Evolutionary conservation across 2,329 filamentous ascomycete species (phyloP).

Genomic region (Penicillium brevicompactum): DNA sequence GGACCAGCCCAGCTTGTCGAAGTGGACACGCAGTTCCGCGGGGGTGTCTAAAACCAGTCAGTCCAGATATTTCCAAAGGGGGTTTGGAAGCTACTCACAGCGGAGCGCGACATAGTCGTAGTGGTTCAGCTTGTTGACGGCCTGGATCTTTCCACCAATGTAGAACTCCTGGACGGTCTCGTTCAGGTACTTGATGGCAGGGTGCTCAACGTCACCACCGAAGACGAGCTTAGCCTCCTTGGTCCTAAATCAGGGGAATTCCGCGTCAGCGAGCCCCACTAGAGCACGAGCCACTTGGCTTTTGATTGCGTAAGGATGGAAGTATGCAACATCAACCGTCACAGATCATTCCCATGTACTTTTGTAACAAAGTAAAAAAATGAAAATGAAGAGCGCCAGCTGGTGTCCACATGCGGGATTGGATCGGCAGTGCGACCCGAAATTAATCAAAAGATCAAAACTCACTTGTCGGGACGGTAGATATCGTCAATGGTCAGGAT

Average conservation of each 20-base stretch:
- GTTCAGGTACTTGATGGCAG: constrained; percentile 88
- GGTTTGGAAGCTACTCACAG: constrained; percentile 60
- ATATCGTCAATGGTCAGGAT: constrained; percentile 95
- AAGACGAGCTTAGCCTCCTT: constrained; percentile 94
- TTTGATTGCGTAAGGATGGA: constrained; percentile 16
- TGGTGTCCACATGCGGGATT: background rate
- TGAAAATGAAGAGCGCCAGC: background rate
- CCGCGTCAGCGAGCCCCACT: constrained; percentile 32
- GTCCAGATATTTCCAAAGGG: background rate
- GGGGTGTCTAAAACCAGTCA: constrained; percentile 68
- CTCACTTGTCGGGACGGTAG: constrained; percentile 93
- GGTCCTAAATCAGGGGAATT: constrained; percentile 54
- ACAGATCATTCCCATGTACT: background rate
- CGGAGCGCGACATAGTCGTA: constrained; percentile 98
- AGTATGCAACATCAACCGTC: constrained; percentile 4
- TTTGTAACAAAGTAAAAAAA: background rate
- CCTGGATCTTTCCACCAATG: constrained; percentile 93
- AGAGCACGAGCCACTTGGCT: constrained; percentile 16
- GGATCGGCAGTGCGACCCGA: constrained; percentile 4
- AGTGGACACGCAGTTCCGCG: constrained; percentile 90
- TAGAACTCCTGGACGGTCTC: constrained; percentile 82
- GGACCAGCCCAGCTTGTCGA: constrained; percentile 99
- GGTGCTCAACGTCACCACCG: constrained; percentile 87
- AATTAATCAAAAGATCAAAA: constrained; percentile 12
- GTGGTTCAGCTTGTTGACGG: constrained; percentile 92